These are phyloP conservation scores for Sophora flavescens DNA, from an alignment of 306 rosid genomes.

Conservation along the genomic window DNA sequence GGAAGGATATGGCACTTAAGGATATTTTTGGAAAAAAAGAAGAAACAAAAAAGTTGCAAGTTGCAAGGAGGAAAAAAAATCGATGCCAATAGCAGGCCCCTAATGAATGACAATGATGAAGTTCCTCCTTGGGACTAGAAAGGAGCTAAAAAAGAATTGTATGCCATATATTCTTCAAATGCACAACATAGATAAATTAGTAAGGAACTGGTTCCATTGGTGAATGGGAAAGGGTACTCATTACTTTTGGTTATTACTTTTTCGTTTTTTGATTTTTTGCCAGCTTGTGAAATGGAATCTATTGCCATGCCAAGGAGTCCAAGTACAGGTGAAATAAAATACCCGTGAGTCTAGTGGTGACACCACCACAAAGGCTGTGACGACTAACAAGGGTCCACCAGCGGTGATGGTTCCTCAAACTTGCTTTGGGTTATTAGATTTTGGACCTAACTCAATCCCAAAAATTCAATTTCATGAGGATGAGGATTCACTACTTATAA, in stretches of 20 bases:
- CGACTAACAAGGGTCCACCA: constrained; percentile 36
- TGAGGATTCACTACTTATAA: too few species aligned
- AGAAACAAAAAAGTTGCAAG: too few species aligned
- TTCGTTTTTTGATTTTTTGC: background rate
- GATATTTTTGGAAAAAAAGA: too few species aligned
- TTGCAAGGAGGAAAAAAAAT: too few species aligned
- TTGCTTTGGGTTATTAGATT: too few species aligned
- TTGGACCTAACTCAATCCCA: too few species aligned
- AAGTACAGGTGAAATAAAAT: constrained; percentile 32
- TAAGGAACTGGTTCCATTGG: constrained; percentile 7
- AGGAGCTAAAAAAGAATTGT: constrained; percentile 26
- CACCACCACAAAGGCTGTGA: constrained; percentile 30
- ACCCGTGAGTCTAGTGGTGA: constrained; percentile 55
- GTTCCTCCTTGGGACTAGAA: background rate
- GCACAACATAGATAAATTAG: constrained; percentile 37
- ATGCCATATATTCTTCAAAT: constrained; percentile 21
- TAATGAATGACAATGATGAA: background rate
- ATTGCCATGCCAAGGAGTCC: constrained; percentile 27
- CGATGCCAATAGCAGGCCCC: too few species aligned
- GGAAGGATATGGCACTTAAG: too few species aligned
- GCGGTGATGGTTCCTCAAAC: constrained; percentile 26
- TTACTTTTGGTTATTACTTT: background rate
- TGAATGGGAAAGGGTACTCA: constrained; percentile 27
- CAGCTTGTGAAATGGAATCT: constrained; percentile 37
- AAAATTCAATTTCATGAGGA: too few species aligned